Conservation (phyloP, 306 rosid genomes). For the Malus orientalis region DNA sequence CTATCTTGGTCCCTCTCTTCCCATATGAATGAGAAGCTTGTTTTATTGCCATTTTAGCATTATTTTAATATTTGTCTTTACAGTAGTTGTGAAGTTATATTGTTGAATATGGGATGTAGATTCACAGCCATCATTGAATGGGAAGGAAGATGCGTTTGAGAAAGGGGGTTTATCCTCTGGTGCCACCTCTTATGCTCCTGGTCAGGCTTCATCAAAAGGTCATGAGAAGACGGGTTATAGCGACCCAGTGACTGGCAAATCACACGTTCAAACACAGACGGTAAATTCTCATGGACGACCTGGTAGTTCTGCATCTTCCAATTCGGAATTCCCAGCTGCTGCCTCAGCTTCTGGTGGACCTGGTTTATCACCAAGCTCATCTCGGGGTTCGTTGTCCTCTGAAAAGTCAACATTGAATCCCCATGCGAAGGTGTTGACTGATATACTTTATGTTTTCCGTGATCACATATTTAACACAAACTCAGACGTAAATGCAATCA, state of each 20-base stretch:
- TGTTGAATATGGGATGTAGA: conserved; percentile 38
- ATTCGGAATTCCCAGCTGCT: conserved; percentile 42
- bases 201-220: conserved; percentile 32
- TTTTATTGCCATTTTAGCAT: not conserved
- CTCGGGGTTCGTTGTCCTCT: conserved; percentile 70
- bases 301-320: conserved; percentile 55
- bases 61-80: not conserved
- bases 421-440: conserved; percentile 66
- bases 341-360: conserved; percentile 43
- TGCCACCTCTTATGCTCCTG: conserved; percentile 29
- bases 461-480: not conserved
- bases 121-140: conserved; percentile 26
- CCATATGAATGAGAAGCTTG: not conserved
- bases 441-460: not conserved
- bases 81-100: not conserved
- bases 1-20: not conserved
- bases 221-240: conserved; percentile 38
- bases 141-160: conserved; percentile 45
- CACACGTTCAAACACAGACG: conserved; percentile 37
- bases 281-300: conserved; percentile 46
- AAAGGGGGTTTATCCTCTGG: conserved; percentile 30
- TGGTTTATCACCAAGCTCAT: conserved; percentile 84
- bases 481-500: not conserved
- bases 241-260: conserved; percentile 38
- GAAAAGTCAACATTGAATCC: conserved; percentile 79